Evolutionary conservation across 495 filamentous ascomycete species (phyloP).

Genomic region (Extremus antarcticus): DNA sequence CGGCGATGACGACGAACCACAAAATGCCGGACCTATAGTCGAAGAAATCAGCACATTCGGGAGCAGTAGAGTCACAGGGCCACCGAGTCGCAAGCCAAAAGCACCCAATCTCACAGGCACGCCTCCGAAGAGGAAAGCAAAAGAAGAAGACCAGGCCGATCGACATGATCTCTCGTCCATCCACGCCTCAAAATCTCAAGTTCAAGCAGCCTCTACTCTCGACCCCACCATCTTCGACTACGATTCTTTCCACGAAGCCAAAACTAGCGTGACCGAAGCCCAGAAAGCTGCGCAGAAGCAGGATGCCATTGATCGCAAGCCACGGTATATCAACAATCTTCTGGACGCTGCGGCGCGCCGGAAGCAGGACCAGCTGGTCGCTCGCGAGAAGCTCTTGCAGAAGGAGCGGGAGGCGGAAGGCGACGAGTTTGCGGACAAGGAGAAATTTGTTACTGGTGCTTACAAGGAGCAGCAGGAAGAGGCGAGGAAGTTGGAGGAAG

Average conservation of each 20-base stretch:
- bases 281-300: constrained; percentile 26
- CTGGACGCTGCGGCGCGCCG: constrained; percentile 72
- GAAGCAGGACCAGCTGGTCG: constrained; percentile 78
- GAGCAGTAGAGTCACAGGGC: constrained; percentile 19
- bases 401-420: constrained; percentile 87
- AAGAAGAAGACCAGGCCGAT: constrained; percentile 17
- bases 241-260: constrained; percentile 58
- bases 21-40: constrained; percentile 1
- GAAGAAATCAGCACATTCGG: constrained; percentile 29
- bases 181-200: constrained; percentile 43
- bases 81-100: background rate
- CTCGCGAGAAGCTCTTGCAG: constrained; percentile 75
- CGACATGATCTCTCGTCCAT: constrained; percentile 36
- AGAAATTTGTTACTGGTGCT: constrained; percentile 92
- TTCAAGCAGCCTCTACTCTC: constrained; percentile 43
- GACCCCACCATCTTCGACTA: constrained; percentile 70
- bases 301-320: constrained; percentile 43
- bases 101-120: constrained; percentile 3
- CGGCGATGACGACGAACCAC: constrained; percentile 19
- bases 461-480: constrained; percentile 92
- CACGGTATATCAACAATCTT: constrained; percentile 75
- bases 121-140: constrained; percentile 32
- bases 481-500: constrained; percentile 62
- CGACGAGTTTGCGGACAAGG: constrained; percentile 88
- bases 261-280: constrained; percentile 23